Evolutionary conservation across 768 basidiomycete species (phyloP).

Genomic region (Tulasnella sp.): DNA sequence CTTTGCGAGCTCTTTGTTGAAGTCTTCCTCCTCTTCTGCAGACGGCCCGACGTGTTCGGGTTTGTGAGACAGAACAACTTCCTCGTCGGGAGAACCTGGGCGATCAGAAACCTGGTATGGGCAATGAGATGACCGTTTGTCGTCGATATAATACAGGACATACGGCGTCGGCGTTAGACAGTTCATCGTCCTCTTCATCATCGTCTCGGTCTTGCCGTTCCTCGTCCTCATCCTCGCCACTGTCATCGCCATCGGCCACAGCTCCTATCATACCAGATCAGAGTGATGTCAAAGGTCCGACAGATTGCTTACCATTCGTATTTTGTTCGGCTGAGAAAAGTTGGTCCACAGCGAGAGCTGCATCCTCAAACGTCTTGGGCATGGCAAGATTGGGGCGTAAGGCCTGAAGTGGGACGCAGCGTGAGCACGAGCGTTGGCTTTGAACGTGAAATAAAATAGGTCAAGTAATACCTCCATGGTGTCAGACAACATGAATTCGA

Average conservation of each 20-base stretch:
- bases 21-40: conserved; percentile 88
- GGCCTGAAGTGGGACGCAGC: conserved; percentile 48
- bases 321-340: conserved; percentile 70
- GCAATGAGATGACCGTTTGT: neutral
- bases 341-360: conserved; percentile 83
- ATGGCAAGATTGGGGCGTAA: conserved; percentile 76
- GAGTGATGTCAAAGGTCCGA: neutral
- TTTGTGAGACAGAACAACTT: conserved; percentile 23
- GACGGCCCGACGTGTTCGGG: conserved; percentile 75
- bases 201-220: conserved; percentile 43
- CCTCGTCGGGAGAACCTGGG: conserved; percentile 71
- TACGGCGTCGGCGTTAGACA: conserved; percentile 33
- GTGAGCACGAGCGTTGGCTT: neutral
- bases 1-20: conserved; percentile 92
- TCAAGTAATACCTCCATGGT: conserved; percentile 70
- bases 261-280: conserved; percentile 47
- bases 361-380: conserved; percentile 76
- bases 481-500: conserved; percentile 95
- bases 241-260: conserved; percentile 48
- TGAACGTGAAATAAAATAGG: neutral
- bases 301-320: conserved; percentile 47
- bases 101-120: conserved; percentile 55
- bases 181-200: conserved; percentile 33
- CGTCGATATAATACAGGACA: neutral
- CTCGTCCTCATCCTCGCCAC: conserved; percentile 51